phyloP scores from a whole-genome alignment of 768 basidiomycete genomes.

The Thelephora ganbajun region DNA sequence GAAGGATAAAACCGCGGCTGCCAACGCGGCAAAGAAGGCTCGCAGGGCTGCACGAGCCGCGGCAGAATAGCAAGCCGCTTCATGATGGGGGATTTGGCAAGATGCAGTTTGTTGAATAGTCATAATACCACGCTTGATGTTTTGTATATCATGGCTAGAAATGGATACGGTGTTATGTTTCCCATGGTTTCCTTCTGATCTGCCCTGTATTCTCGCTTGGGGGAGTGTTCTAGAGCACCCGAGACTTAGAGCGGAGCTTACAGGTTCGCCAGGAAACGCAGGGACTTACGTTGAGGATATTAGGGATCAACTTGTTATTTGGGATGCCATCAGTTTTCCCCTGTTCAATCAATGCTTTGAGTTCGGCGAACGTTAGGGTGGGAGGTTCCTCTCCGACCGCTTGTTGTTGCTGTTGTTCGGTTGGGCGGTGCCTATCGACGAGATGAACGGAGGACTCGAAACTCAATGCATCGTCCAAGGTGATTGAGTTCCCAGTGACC shows the following conservation, averaged over 20 bases:
- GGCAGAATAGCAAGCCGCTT: constrained; percentile 17
- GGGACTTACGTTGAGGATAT: constrained; percentile 44
- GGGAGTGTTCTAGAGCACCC: constrained; percentile 28
- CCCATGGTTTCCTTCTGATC: constrained; percentile 59
- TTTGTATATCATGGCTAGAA: too few species aligned
- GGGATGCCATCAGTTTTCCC: constrained; percentile 64
- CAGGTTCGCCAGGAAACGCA: not conserved
- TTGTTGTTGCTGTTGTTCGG: not conserved
- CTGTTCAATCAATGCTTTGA: constrained; percentile 57
- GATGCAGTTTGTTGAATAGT: too few species aligned
- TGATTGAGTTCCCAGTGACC: constrained; percentile 16
- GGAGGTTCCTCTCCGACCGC: constrained; percentile 14
- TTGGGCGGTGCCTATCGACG: constrained; percentile 1
- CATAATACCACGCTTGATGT: too few species aligned
- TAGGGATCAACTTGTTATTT: constrained; percentile 61
- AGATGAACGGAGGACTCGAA: not conserved
- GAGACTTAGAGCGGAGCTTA: constrained; percentile 1
- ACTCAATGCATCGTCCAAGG: constrained; percentile 13
- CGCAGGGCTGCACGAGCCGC: constrained; percentile 45
- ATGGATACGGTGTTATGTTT: constrained; percentile 13
- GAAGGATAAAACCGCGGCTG: constrained; percentile 74
- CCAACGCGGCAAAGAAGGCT: constrained; percentile 87
- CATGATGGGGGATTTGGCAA: too few species aligned
- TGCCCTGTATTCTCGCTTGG: constrained; percentile 42
- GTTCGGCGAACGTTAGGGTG: constrained; percentile 48